Conservation (phyloP, 2,329 filamentous ascomycete genomes). For the Drechslerella coelobrocha region DNA sequence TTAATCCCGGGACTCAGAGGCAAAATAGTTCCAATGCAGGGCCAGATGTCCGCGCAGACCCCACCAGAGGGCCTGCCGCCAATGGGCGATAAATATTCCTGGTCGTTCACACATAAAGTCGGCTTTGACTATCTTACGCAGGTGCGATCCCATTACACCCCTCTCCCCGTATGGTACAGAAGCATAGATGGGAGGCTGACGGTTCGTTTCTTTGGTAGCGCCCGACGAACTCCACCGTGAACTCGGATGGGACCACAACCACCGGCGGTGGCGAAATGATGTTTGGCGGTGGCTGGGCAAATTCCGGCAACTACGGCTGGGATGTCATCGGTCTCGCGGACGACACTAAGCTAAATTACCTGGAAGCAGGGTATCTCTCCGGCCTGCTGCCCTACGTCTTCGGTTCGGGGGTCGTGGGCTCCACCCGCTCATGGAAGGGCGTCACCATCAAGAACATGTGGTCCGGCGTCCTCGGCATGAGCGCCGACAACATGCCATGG, state of each 20-base stretch:
- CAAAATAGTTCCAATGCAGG: slow-evolving; percentile 61
- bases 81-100: slow-evolving; percentile 55
- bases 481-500: slow-evolving; percentile 63
- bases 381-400: slow-evolving; percentile 61
- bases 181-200: too few species aligned
- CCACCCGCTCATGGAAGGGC: slow-evolving; percentile 40
- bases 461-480: slow-evolving; percentile 63
- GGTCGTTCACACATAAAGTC: slow-evolving; percentile 62
- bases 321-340: slow-evolving; percentile 62
- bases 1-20: slow-evolving; percentile 63
- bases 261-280: slow-evolving; percentile 61
- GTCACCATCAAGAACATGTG: slow-evolving; percentile 59
- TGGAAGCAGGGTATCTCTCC: slow-evolving; percentile 58
- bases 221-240: slow-evolving; percentile 39
- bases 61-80: slow-evolving; percentile 58
- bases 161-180: too few species aligned
- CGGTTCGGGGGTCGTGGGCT: slow-evolving; percentile 54
- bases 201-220: slow-evolving; percentile 10
- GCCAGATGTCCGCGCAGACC: slow-evolving; percentile 64
- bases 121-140: slow-evolving; percentile 64
- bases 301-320: slow-evolving; percentile 60
- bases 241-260: slow-evolving; percentile 50
- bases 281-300: slow-evolving; percentile 64
- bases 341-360: slow-evolving; percentile 60
- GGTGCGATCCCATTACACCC: too few species aligned